These are phyloP conservation scores for Globisporangium heterothallicum DNA, from an alignment of 352 stramenopile species.

Conservation along the genomic window DNA sequence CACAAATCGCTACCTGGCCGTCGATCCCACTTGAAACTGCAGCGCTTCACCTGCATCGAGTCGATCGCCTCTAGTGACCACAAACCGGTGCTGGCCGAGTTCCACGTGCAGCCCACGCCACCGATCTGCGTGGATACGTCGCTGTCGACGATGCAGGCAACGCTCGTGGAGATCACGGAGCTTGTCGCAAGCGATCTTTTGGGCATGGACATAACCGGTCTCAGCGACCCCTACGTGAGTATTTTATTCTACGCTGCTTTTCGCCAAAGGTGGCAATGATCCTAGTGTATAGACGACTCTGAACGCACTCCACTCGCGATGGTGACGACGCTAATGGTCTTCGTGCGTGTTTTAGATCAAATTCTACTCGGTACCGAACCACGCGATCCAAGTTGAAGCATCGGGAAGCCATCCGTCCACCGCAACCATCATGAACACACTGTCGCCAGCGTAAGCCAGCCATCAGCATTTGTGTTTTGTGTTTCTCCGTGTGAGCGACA, in stretches of 20 bases:
- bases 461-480: too few relatives aligned
- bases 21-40: constrained; percentile 42
- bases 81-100: constrained; percentile 69
- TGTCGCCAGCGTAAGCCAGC: constrained; percentile 44
- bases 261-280: too few relatives aligned
- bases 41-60: constrained; percentile 54
- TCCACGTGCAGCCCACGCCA: constrained; percentile 36
- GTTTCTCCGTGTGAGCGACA: too few relatives aligned
- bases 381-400: constrained; percentile 42
- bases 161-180: constrained; percentile 55
- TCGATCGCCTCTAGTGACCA: constrained; percentile 77
- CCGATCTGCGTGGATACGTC: constrained; percentile 18
- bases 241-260: neutral
- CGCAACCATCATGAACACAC: constrained; percentile 52
- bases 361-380: constrained; percentile 60
- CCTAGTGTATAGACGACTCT: too few relatives aligned
- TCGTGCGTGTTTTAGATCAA: constrained; percentile 37
- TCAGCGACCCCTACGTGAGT: constrained; percentile 75
- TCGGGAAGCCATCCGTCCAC: constrained; percentile 50
- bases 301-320: too few relatives aligned
- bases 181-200: constrained; percentile 53
- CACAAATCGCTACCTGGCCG: constrained; percentile 73
- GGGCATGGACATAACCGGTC: constrained; percentile 69
- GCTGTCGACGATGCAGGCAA: constrained; percentile 22
- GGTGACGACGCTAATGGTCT: constrained; percentile 1